Conservation (phyloP, 345 rosid species). For the Eucalyptus fibrosa region DNA sequence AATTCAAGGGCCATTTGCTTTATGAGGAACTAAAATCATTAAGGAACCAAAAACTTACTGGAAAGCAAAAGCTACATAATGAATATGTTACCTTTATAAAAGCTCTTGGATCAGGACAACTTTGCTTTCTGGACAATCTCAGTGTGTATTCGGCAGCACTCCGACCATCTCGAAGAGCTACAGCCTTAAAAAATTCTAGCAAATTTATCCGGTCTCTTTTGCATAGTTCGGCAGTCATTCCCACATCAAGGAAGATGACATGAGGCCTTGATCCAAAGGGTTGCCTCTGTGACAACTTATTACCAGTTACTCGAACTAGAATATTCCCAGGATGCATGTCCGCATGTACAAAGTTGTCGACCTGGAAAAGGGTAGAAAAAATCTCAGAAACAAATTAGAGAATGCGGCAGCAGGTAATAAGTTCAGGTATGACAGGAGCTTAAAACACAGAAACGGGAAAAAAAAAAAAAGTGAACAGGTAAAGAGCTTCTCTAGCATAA, state of each 20-base stretch:
- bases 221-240: conserved; percentile 99
- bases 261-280: conserved; percentile 85
- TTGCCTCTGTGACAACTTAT: conserved; percentile 42
- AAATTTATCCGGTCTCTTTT: conserved; percentile 62
- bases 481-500: background rate
- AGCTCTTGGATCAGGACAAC: conserved; percentile 84
- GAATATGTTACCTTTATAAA: conserved; percentile 47
- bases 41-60: background rate
- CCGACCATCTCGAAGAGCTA: conserved; percentile 85
- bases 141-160: conserved; percentile 80
- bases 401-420: background rate
- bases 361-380: conserved; percentile 20
- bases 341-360: conserved; percentile 94
- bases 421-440: background rate
- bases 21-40: background rate
- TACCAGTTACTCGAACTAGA: conserved; percentile 65
- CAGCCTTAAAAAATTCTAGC: conserved; percentile 86
- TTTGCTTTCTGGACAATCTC: conserved; percentile 70
- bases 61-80: background rate
- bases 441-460: background rate
- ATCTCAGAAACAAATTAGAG: background rate
- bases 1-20: background rate
- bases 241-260: conserved; percentile 89
- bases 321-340: conserved; percentile 99
- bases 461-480: background rate